Evolutionary conservation across 306 rosid genomes (phyloP), one percentile per base, ranked within the genome.

Genomic region (Acacia crassicarpa): DNA sequence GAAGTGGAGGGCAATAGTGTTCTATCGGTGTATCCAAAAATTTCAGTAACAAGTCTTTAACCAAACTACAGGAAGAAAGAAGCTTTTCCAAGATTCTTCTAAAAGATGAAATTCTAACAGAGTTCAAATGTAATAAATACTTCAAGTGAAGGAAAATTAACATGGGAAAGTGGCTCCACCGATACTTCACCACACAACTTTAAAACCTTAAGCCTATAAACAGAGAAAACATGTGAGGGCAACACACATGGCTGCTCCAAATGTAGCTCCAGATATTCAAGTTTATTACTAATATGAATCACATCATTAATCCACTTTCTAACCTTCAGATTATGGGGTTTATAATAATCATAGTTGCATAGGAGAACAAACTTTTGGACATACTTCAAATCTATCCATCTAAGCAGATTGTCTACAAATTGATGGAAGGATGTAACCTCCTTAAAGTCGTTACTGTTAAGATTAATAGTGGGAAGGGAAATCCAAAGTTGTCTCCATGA

Each of bases 401-500:
- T 30, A 14, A 67, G 15, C 5, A 35, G 1, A 17, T 11, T 10
- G 23, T 67, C 46, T 6, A 67, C 72, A 20, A 67, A 67, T 8
- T 19, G 72, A 67, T 16, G 5, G 15, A 58, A 58, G 32, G 9
- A 58, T 2, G 9, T 20, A 9, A 22, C 6, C 25, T 30, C 22
- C 12, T 22, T 4, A 32, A 32, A 30, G 43, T 16, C 35, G 0
- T 4, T 0, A 17, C n/a, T 6, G 7, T 67, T 11, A 8, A 68
- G n/a, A 32, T 68, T 49, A 68, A 82, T 49, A 13, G 67, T 35
- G 23, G 76, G 9, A 38, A 79, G 63, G 0, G 12, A 71, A 8
- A 27, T 44, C 83, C 88, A 87, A 6, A 87, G 38, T 12, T 75
- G 25, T 1, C 12, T 67, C 90, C 86, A 87, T 10, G 67, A 70